Evolutionary conservation across 1,284 basidiomycete genomes (phyloP).

Genomic region (Neolentinus lepideus): DNA sequence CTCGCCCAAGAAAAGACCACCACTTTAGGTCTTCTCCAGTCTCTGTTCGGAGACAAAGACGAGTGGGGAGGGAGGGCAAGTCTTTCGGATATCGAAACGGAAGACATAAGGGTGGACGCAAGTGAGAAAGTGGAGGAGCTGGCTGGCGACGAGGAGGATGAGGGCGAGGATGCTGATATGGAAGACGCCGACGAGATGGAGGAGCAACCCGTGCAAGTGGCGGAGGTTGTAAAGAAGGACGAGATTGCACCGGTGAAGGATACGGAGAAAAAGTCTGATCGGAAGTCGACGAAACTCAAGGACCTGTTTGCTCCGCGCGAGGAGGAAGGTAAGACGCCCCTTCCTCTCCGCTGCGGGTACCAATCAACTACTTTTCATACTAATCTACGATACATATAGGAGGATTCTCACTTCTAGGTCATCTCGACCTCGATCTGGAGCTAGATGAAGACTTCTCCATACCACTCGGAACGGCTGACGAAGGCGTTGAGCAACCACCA

Average conservation of each 20-base stretch:
- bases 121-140: constrained; percentile 5
- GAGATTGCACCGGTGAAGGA: not conserved
- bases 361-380: not conserved
- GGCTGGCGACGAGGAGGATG: constrained; percentile 8
- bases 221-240: not conserved
- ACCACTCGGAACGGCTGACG: constrained; percentile 3
- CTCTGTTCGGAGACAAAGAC: constrained; percentile 41
- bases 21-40: constrained; percentile 40
- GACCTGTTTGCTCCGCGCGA: constrained; percentile 64
- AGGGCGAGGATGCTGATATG: constrained; percentile 14
- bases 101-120: constrained; percentile 25
- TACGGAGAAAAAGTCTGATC: not conserved
- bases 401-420: constrained; percentile 60
- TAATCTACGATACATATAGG: constrained; percentile 15
- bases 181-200: constrained; percentile 11
- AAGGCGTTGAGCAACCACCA: not conserved
- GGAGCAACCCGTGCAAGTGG: not conserved
- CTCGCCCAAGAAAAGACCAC: constrained; percentile 38
- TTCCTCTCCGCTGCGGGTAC: not conserved
- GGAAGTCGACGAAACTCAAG: constrained; percentile 37
- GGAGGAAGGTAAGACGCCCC: constrained; percentile 43
- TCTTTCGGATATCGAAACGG: constrained; percentile 40
- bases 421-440: constrained; percentile 51
- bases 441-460: constrained; percentile 40
- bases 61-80: constrained; percentile 54